Percentiles rank a stretch among this genome's conserved stretches.
phyloP scores from a whole-genome alignment of 768 basidiomycete genomes.

The Tylopilus sp. region DNA sequence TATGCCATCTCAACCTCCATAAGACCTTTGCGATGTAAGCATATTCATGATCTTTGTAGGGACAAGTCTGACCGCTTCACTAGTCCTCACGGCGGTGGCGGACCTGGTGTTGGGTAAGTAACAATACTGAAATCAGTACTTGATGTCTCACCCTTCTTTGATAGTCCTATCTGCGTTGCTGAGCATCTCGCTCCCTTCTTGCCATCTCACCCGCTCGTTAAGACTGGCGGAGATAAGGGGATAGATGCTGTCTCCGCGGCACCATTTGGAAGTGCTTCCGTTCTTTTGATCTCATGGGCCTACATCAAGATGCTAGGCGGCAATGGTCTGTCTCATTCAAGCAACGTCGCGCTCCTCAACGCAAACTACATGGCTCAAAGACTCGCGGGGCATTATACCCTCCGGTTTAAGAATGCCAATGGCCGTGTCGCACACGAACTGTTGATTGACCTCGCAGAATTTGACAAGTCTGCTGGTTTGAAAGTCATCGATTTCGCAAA shows the following conservation, averaged over 20 bases:
- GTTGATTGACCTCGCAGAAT: constrained; percentile 92
- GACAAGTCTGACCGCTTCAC: neutral
- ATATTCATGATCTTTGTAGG: neutral
- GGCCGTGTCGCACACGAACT: constrained; percentile 95
- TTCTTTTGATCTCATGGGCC: constrained; percentile 96
- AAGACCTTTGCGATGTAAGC: constrained; percentile 94
- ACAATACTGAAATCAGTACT: neutral
- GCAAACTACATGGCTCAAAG: constrained; percentile 97
- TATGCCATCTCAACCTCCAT: constrained; percentile 97
- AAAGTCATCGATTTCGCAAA: constrained; percentile 98
- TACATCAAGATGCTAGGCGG: constrained; percentile 99
- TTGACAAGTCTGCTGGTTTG: constrained; percentile 82
- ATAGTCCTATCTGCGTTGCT: constrained; percentile 88
- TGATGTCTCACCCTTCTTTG: neutral
- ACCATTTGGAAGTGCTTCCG: constrained; percentile 93
- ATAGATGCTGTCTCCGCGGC: constrained; percentile 90
- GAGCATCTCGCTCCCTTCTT: constrained; percentile 94
- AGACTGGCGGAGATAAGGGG: constrained; percentile 60
- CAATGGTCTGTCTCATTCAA: constrained; percentile 78
- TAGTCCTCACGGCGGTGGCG: constrained; percentile 96
- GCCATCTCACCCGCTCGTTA: constrained; percentile 77
- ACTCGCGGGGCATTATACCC: constrained; percentile 76
- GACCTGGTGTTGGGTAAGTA: constrained; percentile 87
- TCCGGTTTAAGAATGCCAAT: constrained; percentile 88
- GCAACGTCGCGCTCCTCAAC: constrained; percentile 84